These are phyloP conservation scores for Pelargonium fulgidum DNA, from an alignment of 441 rosid genomes.

Conservation along the genomic window DNA sequence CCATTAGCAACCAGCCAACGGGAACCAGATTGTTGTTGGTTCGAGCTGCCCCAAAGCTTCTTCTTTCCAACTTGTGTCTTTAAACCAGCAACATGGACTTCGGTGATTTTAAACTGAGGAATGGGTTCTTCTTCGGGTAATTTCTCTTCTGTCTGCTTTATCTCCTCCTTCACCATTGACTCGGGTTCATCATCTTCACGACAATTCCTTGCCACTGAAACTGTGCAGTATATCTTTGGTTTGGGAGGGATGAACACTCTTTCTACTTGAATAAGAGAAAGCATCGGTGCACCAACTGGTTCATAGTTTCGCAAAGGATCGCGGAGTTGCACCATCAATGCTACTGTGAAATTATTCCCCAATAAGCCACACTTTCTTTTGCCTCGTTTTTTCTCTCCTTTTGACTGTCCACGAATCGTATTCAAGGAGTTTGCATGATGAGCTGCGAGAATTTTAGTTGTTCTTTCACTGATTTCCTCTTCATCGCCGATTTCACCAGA, in stretches of 20 bases:
- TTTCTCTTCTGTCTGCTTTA: conserved; percentile 34
- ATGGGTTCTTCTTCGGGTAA: conserved; percentile 44
- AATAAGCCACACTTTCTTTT: conserved; percentile 70
- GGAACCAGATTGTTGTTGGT: conserved; percentile 79
- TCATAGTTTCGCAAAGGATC: conserved; percentile 81
- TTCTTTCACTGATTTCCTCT: conserved; percentile 67
- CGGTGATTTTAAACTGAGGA: conserved; percentile 63
- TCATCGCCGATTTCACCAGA: conserved; percentile 73
- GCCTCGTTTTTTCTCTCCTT: conserved; percentile 52
- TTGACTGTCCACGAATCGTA: conserved; percentile 56
- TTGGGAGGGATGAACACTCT: conserved; percentile 84
- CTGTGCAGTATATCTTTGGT: conserved; percentile 60
- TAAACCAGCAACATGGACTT: conserved; percentile 81
- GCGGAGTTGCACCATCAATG: conserved; percentile 79
- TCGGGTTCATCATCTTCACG: conserved; percentile 41
- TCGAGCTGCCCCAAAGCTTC: conserved; percentile 60
- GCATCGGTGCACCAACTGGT: conserved; percentile 94
- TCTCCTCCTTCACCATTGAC: conserved; percentile 23
- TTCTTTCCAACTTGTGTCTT: conserved; percentile 57
- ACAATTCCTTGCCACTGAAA: conserved; percentile 45
- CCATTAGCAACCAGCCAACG: conserved; percentile 92
- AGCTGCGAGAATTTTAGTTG: conserved; percentile 80
- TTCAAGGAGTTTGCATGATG: conserved; percentile 81
- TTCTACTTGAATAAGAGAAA: conserved; percentile 88
- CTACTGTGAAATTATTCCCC: conserved; percentile 85